Evolutionary conservation across 2,329 filamentous ascomycete genomes (phyloP), one percentile per base, ranked within the genome.

Genomic region (Fusarium euwallaceae): DNA sequence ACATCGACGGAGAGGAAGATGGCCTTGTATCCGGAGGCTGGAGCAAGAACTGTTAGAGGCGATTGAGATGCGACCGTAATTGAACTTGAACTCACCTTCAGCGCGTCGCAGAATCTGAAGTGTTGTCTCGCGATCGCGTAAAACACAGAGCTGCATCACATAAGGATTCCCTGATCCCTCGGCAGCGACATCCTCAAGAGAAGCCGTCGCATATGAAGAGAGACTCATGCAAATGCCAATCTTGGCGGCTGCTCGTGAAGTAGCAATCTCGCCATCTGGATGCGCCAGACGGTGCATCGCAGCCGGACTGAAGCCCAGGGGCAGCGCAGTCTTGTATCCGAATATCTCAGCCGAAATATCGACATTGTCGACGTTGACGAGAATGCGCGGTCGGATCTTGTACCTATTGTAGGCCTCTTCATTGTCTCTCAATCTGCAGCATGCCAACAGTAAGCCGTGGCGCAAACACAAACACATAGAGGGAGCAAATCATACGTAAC

Each of bases 1-100:
- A 87, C 86, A 76, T 91, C 89, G 14, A 91, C 86, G 0, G 90
- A 91, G 4, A 91, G 82, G 71, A 91, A 88, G 20, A 91, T 83
- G 6, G 86, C 88, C 70, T 87, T 85, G 22, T 88, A 84, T 1
- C 87, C 87, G 24, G 72, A 39, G 12, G 72, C 75, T 77, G 60
- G 24, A 17, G 16, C 1, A 17, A 20, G 14, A n/a, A 20, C 5
- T 7, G 41, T 41, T 29, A 64, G 48, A 36, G 29, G 11, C n/a
- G 29, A 22, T 22, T 12, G 8, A 14, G 17, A 8, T 29, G 20
- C n/a, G 17, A 14, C 8, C 14, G 12, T 12, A 37, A 14, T 14
- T 39, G 29, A 12, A 22, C 12, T 8, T 11, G 41, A 20, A 45
- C 74, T 58, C 39, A 76, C 74, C 69, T 45, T 75, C 75, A 32